A percentile compares a stretch with the other conserved stretches of the same genome.
Conservation (phyloP, 306 rosid genomes). For the Lotus japonicus region DNA sequence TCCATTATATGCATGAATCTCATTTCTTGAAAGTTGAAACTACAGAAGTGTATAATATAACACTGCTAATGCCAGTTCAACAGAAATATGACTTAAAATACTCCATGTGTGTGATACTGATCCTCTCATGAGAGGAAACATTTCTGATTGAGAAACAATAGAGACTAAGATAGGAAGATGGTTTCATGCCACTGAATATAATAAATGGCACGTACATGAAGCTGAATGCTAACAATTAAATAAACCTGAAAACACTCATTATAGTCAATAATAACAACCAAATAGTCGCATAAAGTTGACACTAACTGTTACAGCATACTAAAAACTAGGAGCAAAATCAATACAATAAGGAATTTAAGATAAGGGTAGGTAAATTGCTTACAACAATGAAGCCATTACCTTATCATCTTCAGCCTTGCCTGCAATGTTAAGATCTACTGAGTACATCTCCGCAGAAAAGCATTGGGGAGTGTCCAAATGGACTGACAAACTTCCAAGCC, state of each 20-base stretch:
- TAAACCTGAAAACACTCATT: constrained; percentile 8
- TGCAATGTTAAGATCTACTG: constrained; percentile 74
- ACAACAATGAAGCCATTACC: constrained; percentile 37
- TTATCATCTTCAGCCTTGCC: constrained; percentile 99
- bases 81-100: constrained; percentile 1
- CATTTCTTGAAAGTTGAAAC: constrained; percentile 10
- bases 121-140: not conserved
- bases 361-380: not conserved
- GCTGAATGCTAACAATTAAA: not conserved
- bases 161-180: constrained; percentile 2
- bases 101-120: not conserved
- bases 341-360: not conserved
- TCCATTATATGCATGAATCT: constrained; percentile 1
- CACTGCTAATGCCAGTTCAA: not conserved
- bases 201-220: constrained; percentile 7
- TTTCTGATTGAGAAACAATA: constrained; percentile 10
- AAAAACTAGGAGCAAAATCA: not conserved
- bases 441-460: constrained; percentile 98
- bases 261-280: not conserved
- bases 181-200: not conserved
- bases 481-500: constrained; percentile 94
- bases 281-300: not conserved
- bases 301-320: not conserved
- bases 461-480: constrained; percentile 96
- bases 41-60: not conserved